A percentile compares a stretch with the other conserved stretches of the same genome.
These are phyloP conservation scores for Gigaspora rosea DNA, from an alignment of 192 early-diverging fungal genomes.

Conservation along the genomic window DNA sequence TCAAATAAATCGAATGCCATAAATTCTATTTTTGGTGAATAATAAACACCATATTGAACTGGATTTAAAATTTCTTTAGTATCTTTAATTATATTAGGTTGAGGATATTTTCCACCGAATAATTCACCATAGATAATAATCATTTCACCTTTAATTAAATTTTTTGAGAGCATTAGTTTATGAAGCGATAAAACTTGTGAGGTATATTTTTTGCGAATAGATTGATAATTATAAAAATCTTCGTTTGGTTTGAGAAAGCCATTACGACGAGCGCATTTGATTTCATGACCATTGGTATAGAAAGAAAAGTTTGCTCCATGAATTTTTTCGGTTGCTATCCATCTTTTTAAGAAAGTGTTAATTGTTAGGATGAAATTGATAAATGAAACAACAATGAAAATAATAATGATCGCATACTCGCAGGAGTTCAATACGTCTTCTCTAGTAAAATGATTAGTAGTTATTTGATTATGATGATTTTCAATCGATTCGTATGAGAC, in stretches of 20 bases:
- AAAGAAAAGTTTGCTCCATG: slow-evolving; percentile 14
- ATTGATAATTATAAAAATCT: neutral
- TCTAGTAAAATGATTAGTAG: too few species aligned
- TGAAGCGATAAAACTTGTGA: neutral
- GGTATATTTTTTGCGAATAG: neutral
- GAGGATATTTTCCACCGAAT: neutral
- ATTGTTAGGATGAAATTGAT: too few species aligned
- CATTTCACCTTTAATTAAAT: neutral
- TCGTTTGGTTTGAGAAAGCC: neutral
- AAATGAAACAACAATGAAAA: too few species aligned
- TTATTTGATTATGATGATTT: too few species aligned
- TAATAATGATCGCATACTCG: too few species aligned
- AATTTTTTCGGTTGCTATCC: slow-evolving; percentile 1
- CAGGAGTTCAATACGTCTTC: too few species aligned
- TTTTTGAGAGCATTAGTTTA: neutral
- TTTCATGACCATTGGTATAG: neutral
- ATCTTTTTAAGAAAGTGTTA: neutral
- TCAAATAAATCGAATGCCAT: neutral
- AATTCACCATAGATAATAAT: neutral
- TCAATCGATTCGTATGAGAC: too few species aligned
- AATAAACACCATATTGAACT: neutral
- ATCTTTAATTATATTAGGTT: neutral
- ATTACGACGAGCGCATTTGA: slow-evolving; percentile 2
- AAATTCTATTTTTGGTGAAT: neutral
- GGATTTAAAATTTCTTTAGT: neutral